These are phyloP conservation scores for Fusarium sp. DNA, from an alignment of 2,329 filamentous ascomycete species.

Conservation along the genomic window DNA sequence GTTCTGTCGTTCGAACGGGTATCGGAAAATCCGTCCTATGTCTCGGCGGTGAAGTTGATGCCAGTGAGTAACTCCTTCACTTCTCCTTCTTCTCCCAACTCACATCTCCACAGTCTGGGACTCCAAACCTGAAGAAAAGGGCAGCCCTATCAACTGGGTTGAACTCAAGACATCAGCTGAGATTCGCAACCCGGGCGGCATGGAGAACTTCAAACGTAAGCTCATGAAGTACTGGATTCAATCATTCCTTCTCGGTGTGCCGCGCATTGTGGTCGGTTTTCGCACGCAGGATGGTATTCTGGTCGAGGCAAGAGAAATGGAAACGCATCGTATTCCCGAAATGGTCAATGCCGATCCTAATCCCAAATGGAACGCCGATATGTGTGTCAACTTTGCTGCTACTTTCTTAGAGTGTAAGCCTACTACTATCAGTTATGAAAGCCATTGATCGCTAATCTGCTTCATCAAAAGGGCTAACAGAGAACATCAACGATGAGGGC, in stretches of 20 bases:
- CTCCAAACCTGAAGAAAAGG: conserved; percentile 74
- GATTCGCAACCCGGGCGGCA: conserved; percentile 74
- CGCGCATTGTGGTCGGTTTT: conserved; percentile 91
- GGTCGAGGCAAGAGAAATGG: conserved; percentile 78
- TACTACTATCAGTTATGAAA: neutral
- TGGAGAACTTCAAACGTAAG: conserved; percentile 85
- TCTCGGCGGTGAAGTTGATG: conserved; percentile 94
- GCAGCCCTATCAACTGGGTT: conserved; percentile 86
- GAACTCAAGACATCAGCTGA: conserved; percentile 92
- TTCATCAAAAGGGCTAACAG: conserved; percentile 67
- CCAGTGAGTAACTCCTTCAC: conserved; percentile 64
- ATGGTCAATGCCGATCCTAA: conserved; percentile 75
- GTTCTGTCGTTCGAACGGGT: conserved; percentile 89
- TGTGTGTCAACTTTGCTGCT: conserved; percentile 91
- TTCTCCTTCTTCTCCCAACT: neutral
- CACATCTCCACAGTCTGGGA: conserved; percentile 75
- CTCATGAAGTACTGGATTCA: conserved; percentile 97
- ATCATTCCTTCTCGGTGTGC: conserved; percentile 92
- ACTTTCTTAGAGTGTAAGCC: conserved; percentile 80
- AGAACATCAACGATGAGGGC: conserved; percentile 74
- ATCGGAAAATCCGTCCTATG: conserved; percentile 81
- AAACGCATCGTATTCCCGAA: conserved; percentile 82
- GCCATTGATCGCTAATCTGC: conserved; percentile 6
- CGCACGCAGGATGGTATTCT: conserved; percentile 79
- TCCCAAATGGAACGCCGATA: conserved; percentile 87